Conservation (phyloP, 352 stramenopile species). For the Phytopythium helicoides region DNA sequence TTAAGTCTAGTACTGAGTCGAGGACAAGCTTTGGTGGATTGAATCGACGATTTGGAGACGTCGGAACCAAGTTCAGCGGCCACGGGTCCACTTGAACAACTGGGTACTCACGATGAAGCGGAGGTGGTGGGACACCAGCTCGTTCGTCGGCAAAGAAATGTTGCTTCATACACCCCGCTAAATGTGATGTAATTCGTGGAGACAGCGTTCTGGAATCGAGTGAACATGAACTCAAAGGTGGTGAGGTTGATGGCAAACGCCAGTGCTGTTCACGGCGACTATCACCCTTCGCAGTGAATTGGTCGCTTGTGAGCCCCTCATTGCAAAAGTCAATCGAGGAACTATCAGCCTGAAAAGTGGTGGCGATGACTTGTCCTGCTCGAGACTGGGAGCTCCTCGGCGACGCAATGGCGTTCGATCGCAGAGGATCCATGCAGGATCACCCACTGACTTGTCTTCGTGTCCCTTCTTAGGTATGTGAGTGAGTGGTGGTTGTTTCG, state of each 20-base stretch:
- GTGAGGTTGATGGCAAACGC: not conserved
- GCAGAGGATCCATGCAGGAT: not conserved
- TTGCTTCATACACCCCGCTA: not conserved
- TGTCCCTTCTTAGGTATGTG: too few species aligned
- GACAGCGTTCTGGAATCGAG: not conserved
- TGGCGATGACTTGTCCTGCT: not conserved
- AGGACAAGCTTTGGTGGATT: not conserved
- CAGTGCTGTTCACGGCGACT: not conserved
- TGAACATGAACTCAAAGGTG: not conserved
- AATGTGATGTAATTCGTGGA: not conserved
- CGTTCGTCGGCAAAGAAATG: not conserved
- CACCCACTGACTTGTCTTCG: too few species aligned
- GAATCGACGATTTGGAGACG: not conserved
- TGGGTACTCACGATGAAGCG: slow-evolving; percentile 13
- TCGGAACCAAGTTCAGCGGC: slow-evolving; percentile 23
- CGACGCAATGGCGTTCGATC: too few species aligned
- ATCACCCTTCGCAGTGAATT: too few species aligned
- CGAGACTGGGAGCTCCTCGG: slow-evolving; percentile 2
- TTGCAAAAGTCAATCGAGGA: too few species aligned
- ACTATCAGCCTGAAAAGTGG: not conserved
- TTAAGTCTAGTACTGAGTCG: not conserved
- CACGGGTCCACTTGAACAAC: slow-evolving; percentile 37
- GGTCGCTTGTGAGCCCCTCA: too few species aligned
- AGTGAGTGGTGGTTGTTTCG: too few species aligned
- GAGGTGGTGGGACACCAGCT: not conserved